Base-by-base conservation (phyloP, 768 basidiomycete genomes). In the Trametes sanguinea region DNA sequence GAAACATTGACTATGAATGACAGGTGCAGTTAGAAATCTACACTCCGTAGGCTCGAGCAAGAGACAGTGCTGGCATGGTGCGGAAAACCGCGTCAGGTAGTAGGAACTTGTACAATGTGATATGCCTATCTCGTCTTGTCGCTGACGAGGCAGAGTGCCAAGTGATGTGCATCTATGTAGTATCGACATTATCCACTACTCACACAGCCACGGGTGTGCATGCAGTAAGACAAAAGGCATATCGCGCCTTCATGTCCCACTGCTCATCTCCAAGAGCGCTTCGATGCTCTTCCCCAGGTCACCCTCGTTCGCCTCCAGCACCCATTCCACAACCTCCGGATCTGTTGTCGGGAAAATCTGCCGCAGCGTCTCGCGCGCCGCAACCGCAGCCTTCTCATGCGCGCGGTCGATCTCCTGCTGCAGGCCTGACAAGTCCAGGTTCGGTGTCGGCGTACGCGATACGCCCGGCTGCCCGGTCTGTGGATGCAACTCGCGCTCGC, bases 201-300 rank as follows among this genome's bases (percentile, higher is more conserved):
- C 22, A 22, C 22, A 22, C 22, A 22, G 22, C 22, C 22, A 22
- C 22, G 22, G 22, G 22, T 22, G 22, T 22, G 22, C 22, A 22
- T 22, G 22, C 22, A 22, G 22, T 22, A 11, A 11, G 35, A 37
- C 35, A 37, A 1, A 37, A 37, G 22, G 11, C 35, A 37, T 11
- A 37, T 11, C 35, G 11, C 35, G 35, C 35, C 11, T 2, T 37
- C 22, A 37, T 6, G 6, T 37, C 35, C 35, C 72, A 45, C 75
- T 75, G 47, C 76, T 76, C 81, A 94, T 91, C 76, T 94, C 92
- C 70, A 94, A 75, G 63, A 94, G 72, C 51, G 81, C 85, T 70
- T 96, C 95, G 67, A 96, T 95, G 71, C 92, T 95, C 81, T 84
- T 85, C 44, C 94, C 94, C 60, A 97, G 71, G 76, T 97, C 94